Conservation (phyloP, 768 basidiomycete genomes). For the Tulasnella sp. region DNA sequence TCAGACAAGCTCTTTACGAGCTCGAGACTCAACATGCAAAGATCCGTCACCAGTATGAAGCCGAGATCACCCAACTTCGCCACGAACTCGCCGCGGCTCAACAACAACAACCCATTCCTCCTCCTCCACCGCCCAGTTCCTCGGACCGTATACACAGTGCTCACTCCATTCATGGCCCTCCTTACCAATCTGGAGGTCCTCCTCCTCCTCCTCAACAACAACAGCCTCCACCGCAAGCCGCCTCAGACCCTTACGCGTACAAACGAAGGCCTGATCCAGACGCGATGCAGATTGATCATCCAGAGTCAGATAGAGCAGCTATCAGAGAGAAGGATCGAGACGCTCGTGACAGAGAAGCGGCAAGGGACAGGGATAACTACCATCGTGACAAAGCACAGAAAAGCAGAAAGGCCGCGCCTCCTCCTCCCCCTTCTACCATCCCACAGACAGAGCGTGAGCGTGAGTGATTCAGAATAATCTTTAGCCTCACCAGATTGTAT, state of each 20-base stretch:
- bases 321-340: slow-evolving; percentile 27
- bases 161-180: slow-evolving; percentile 18
- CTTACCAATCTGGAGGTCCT: slow-evolving; percentile 1
- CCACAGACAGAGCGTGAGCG: slow-evolving; percentile 8
- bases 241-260: slow-evolving; percentile 20
- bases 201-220: slow-evolving; percentile 16
- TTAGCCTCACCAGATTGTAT: neutral
- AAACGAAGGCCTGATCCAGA: slow-evolving; percentile 21
- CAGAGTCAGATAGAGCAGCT: slow-evolving; percentile 25
- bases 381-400: slow-evolving; percentile 2
- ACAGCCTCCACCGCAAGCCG: slow-evolving; percentile 17
- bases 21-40: slow-evolving; percentile 81
- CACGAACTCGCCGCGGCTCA: slow-evolving; percentile 37
- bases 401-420: slow-evolving; percentile 1
- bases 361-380: slow-evolving; percentile 15
- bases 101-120: slow-evolving; percentile 21
- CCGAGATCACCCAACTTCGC: slow-evolving; percentile 61
- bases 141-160: slow-evolving; percentile 22
- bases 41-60: slow-evolving; percentile 76
- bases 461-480: neutral
- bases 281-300: slow-evolving; percentile 21
- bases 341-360: slow-evolving; percentile 28
- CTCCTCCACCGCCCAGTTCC: slow-evolving; percentile 24
- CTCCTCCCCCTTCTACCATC: neutral
- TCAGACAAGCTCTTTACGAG: slow-evolving; percentile 82